Base-by-base conservation (phyloP, 2,329 filamentous ascomycete species). In the Fusarium sp. region DNA sequence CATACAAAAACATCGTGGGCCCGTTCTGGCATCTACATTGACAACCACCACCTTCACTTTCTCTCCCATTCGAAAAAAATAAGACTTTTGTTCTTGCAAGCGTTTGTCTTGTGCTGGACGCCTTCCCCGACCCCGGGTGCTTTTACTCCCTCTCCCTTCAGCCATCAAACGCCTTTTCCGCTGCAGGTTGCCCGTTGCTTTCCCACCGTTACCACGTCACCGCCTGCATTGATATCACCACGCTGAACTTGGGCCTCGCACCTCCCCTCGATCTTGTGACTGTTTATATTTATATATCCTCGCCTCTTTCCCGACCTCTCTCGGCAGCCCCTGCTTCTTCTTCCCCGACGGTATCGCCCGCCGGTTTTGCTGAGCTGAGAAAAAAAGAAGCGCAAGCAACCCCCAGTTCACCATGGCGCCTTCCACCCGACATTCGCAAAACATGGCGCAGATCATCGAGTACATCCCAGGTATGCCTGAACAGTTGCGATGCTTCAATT, bases 381-480 rank as follows among this genome's bases (percentile, higher is more conserved):
- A 61, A 61, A 60, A 74, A 61, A 60, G 65, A 73, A 74, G 65
- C 60, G 62, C 69, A 73, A 73, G 62, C 69, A 73, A 73, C 73
- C 73, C 72, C 25, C 72, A 76, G 70, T 46, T 72, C 68, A 75
- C 74, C 74, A 87, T 87, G 85, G 82, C 83, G 70, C 84, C 84
- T 80, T 83, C 84, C 70, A 81, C 79, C 72, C 77, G 78, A 79
- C 81, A 78, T 77, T 76, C 78, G 76, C 86, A 79, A 55, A 91
- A 89, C 81, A 88, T 92, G 83, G 93, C 93, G 68, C 93, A 97
- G 83, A 89, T 97, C 75, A 94, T 97, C 78, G 94, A 97, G 84
- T 97, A 97, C 81, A 97, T 97, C 76, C 92, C 93, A 84, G 92
- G 93, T 97, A 85, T 76, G 88, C 57, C 57, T 49, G 29, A 55